Percentiles rank a stretch among this genome's conserved stretches.
Evolutionary conservation across 2,329 filamentous ascomycete genomes (phyloP).

Genomic region (Colletotrichum cordylinicola): DNA sequence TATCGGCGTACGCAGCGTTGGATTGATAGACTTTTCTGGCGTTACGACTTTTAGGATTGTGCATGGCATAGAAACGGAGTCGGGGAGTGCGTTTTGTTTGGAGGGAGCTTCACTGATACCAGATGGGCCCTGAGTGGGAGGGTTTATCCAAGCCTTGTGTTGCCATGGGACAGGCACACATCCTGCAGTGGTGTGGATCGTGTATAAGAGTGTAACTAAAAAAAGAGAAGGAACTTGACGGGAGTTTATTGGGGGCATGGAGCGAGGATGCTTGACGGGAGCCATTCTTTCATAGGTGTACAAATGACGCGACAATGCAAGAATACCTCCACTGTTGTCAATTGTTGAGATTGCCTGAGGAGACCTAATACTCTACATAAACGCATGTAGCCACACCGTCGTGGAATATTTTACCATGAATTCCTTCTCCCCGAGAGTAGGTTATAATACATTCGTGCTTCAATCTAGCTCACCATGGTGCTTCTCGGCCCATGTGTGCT

Average conservation of each 20-base stretch:
- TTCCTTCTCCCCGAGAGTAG: neutral
- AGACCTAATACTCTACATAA: neutral
- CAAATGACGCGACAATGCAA: conserved; percentile 23
- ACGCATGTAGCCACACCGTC: neutral
- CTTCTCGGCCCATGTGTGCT: neutral
- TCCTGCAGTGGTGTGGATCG: neutral
- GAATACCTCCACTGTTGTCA: conserved; percentile 11
- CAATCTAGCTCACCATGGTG: neutral
- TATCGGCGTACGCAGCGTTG: conserved; percentile 68
- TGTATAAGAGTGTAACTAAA: conserved; percentile 21
- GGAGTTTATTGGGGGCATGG: conserved; percentile 13
- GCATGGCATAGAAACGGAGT: conserved; percentile 3
- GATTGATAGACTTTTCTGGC: conserved; percentile 30
- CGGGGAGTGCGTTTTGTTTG: neutral
- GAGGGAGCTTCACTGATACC: neutral
- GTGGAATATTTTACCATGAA: neutral
- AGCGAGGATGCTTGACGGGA: conserved; percentile 16
- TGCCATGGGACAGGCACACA: neutral
- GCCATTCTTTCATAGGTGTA: conserved; percentile 20
- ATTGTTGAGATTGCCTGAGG: neutral
- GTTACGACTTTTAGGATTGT: neutral
- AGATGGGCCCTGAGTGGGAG: neutral
- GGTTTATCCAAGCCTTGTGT: neutral
- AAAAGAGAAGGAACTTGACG: conserved; percentile 9
- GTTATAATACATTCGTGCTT: neutral